Percentiles rank a stretch among this genome's conserved stretches.
Evolutionary conservation across 2,329 filamentous ascomycete genomes (phyloP).

Genomic region (Aspergillus carbonarius): DNA sequence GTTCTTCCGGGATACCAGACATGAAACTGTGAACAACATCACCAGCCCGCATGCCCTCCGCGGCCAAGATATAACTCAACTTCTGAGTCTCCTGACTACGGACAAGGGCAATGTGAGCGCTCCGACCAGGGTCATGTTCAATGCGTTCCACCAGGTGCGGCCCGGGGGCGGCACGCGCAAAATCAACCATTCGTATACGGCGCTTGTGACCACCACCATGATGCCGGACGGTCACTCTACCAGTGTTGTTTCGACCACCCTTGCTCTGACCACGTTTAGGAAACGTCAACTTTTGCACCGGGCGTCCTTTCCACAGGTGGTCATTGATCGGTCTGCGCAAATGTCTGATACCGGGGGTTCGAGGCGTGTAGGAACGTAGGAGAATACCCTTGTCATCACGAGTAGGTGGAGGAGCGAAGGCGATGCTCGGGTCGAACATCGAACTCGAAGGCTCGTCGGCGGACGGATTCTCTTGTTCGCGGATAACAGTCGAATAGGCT

Average conservation of each 20-base stretch:
- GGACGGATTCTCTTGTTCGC: constrained; percentile 34
- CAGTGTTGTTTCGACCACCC: constrained; percentile 87
- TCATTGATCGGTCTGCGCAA: constrained; percentile 90
- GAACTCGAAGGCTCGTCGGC: constrained; percentile 34
- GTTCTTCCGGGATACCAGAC: constrained; percentile 78
- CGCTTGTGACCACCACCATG: constrained; percentile 89
- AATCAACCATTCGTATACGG: constrained; percentile 89
- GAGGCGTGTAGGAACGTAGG: constrained; percentile 86
- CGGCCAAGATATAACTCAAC: constrained; percentile 90
- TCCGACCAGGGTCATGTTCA: constrained; percentile 92
- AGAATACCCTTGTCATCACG: constrained; percentile 44
- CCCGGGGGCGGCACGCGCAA: constrained; percentile 73
- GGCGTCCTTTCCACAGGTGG: constrained; percentile 92
- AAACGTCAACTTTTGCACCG: constrained; percentile 78
- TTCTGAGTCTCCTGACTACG: constrained; percentile 70
- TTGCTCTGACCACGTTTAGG: constrained; percentile 90
- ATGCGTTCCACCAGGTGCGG: constrained; percentile 88
- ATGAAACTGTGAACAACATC: constrained; percentile 92
- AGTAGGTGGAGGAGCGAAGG: constrained; percentile 48
- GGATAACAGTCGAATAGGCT: constrained; percentile 53
- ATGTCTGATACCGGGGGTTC: constrained; percentile 90
- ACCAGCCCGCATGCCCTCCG: constrained; percentile 88
- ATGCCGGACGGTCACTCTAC: constrained; percentile 84
- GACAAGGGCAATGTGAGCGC: constrained; percentile 86
- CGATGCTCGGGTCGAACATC: constrained; percentile 36